phyloP scores from a whole-genome alignment of 106 monocot species.

The Allium fistulosum region DNA sequence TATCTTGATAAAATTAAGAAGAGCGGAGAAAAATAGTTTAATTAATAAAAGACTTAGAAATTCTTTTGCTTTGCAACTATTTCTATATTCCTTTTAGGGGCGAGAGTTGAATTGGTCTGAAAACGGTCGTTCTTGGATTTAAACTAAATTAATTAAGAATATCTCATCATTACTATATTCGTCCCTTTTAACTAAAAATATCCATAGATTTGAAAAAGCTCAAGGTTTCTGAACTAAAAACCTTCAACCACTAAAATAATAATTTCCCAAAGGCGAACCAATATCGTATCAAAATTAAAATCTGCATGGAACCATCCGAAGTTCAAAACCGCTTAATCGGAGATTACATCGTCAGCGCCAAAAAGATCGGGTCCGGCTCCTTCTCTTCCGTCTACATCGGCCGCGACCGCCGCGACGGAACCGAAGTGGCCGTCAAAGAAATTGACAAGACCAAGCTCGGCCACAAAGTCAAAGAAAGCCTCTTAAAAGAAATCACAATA shows the following conservation, averaged over 20 bases:
- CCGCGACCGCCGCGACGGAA: constrained; percentile 16
- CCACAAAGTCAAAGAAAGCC: constrained; percentile 11
- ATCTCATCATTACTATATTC: too few species aligned
- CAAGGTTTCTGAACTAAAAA: background rate
- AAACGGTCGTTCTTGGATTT: too few species aligned
- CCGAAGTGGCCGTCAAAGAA: constrained; percentile 28
- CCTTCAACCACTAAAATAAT: background rate
- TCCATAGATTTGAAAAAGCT: too few species aligned
- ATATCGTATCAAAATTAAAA: background rate
- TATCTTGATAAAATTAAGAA: too few species aligned
- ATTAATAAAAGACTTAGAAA: too few species aligned
- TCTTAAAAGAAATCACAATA: constrained; percentile 25
- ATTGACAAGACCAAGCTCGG: constrained; percentile 13
- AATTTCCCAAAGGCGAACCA: background rate
- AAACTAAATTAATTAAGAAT: too few species aligned
- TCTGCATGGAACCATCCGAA: background rate
- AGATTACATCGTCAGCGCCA: constrained; percentile 35
- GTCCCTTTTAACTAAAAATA: too few species aligned
- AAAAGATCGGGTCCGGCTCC: constrained; percentile 19
- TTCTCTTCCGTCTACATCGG: constrained; percentile 24
- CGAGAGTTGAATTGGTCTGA: too few species aligned
- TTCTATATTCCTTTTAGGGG: too few species aligned
- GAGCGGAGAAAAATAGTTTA: too few species aligned
- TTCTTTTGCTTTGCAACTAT: too few species aligned
- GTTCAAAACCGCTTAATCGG: constrained; percentile 23